phyloP scores from a whole-genome alignment of 352 stramenopile genomes.

The Globisporangium iwayamae region DNA sequence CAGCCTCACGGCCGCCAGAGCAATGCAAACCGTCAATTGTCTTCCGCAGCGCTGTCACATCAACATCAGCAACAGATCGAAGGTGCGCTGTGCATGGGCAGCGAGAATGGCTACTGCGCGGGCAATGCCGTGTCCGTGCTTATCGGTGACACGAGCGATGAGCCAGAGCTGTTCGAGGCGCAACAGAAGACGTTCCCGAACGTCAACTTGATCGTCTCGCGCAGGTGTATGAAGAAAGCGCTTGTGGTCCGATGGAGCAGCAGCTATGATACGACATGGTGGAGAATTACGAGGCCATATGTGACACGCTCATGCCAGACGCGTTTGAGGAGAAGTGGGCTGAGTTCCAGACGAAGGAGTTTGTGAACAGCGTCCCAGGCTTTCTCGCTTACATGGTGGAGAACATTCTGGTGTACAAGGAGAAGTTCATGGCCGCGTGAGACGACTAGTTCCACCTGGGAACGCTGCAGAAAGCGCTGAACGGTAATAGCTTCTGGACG shows the following conservation, averaged over 20 bases:
- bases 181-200: constrained; percentile 7
- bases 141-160: neutral
- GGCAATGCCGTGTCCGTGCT: constrained; percentile 4
- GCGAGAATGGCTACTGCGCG: neutral
- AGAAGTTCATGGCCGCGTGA: constrained; percentile 6
- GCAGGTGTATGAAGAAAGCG: neutral
- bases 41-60: neutral
- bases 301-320: neutral
- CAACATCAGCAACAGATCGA: neutral
- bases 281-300: constrained; percentile 2
- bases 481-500: neutral
- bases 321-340: neutral
- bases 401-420: constrained; percentile 5
- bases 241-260: neutral
- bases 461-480: neutral
- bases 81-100: constrained; percentile 1
- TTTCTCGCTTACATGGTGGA: neutral
- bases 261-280: constrained; percentile 1
- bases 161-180: constrained; percentile 1
- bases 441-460: neutral
- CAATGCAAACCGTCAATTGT: neutral
- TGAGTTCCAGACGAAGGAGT: constrained; percentile 1
- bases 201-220: neutral
- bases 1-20: neutral
- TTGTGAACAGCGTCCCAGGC: neutral